Evolutionary conservation across 2,329 filamentous ascomycete genomes (phyloP).

Genomic region (Fusarium avenaceum): DNA sequence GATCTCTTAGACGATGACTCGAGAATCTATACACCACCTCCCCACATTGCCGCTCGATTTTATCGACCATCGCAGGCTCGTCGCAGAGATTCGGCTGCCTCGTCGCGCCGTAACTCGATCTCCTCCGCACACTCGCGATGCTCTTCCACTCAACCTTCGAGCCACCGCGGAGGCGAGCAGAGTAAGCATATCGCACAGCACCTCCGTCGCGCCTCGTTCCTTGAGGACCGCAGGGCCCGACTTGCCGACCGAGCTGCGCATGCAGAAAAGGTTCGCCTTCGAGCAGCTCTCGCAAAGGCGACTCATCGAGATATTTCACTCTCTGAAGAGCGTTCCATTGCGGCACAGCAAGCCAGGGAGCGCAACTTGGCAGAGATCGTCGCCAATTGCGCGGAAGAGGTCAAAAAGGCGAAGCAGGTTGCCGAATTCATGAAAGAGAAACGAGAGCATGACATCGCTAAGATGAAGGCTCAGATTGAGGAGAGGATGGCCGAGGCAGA

Average conservation of each 20-base stretch:
- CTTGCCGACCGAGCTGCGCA: constrained; percentile 85
- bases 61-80: constrained; percentile 75
- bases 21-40: constrained; percentile 72
- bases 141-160: constrained; percentile 68
- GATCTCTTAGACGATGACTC: constrained; percentile 53
- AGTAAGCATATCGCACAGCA: constrained; percentile 85
- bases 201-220: constrained; percentile 81
- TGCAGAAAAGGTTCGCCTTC: constrained; percentile 83
- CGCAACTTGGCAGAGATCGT: constrained; percentile 86
- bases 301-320: constrained; percentile 73
- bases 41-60: constrained; percentile 83
- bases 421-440: constrained; percentile 86
- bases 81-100: constrained; percentile 81
- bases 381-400: constrained; percentile 84
- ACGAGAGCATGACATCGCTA: constrained; percentile 78
- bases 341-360: constrained; percentile 82
- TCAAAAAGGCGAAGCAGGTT: constrained; percentile 84
- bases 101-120: constrained; percentile 83
- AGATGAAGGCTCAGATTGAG: constrained; percentile 80
- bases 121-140: constrained; percentile 81
- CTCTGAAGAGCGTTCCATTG: constrained; percentile 81
- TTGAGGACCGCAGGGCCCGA: constrained; percentile 83
- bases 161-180: constrained; percentile 69
- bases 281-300: constrained; percentile 80
- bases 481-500: constrained; percentile 84